These are phyloP conservation scores for Hyphochytrium catenoides DNA, from an alignment of 352 stramenopile species.

Conservation along the genomic window DNA sequence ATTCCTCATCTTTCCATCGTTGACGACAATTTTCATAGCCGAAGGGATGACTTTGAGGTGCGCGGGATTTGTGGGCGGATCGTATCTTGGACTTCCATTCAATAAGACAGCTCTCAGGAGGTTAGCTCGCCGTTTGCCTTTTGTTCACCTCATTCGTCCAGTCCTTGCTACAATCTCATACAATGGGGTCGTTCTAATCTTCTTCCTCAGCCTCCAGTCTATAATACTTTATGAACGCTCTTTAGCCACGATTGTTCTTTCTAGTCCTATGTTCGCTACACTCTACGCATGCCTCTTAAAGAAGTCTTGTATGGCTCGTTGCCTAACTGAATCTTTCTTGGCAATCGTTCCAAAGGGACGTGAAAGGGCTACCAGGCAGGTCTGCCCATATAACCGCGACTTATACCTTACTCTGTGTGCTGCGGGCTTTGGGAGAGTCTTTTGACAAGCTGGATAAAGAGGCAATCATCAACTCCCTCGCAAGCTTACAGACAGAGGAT, in stretches of 20 bases:
- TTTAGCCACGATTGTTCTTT: slow-evolving; percentile 10
- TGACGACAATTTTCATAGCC: too few species aligned
- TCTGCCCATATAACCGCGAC: slow-evolving; percentile 57
- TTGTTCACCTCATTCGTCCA: too few species aligned
- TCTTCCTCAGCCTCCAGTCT: not conserved
- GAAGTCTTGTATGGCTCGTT: not conserved
- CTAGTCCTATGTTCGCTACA: not conserved
- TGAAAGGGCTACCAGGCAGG: slow-evolving; percentile 29
- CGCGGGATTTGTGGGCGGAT: too few species aligned
- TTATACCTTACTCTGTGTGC: slow-evolving; percentile 49
- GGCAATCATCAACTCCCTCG: slow-evolving; percentile 27
- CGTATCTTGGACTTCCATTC: too few species aligned
- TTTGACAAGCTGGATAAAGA: slow-evolving; percentile 37
- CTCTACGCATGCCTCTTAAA: not conserved
- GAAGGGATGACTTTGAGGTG: too few species aligned
- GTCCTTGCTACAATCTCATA: too few species aligned
- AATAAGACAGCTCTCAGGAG: too few species aligned
- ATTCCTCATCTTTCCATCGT: too few species aligned
- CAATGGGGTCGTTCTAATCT: too few species aligned
- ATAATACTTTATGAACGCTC: not conserved
- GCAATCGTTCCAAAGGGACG: not conserved
- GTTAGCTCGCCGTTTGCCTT: too few species aligned
- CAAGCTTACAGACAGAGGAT: slow-evolving; percentile 34
- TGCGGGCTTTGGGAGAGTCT: slow-evolving; percentile 55
- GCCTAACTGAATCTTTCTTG: slow-evolving; percentile 2